Evolutionary conservation across 805 yeast species (phyloP).

Genomic region (Lipomyces starkeyi): DNA sequence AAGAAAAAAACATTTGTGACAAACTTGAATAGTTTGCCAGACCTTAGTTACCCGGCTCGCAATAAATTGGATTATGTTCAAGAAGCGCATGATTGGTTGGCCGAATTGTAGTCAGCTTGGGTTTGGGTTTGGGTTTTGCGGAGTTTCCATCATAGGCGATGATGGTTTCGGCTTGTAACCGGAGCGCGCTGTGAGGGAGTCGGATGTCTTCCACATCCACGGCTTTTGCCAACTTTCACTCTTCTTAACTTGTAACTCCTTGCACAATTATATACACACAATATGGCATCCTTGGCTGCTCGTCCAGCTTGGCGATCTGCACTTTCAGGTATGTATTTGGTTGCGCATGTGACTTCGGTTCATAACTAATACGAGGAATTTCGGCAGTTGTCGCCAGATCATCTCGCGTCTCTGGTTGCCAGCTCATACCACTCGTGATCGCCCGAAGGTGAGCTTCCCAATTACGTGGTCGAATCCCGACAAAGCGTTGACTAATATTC

Average conservation of each 20-base stretch:
- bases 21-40: neutral
- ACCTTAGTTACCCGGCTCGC: neutral
- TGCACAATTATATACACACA: neutral
- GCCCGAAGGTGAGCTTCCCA: conserved; percentile 19
- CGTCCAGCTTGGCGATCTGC: conserved; percentile 24
- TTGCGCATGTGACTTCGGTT: neutral
- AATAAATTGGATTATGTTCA: too few relatives aligned
- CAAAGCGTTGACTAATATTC: neutral
- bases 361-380: neutral
- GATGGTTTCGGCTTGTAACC: too few relatives aligned
- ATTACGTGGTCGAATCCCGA: neutral
- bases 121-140: too few relatives aligned
- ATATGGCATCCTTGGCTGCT: conserved; percentile 14
- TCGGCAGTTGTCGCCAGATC: conserved; percentile 13
- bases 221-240: neutral
- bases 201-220: conserved; percentile 11
- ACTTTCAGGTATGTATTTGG: conserved; percentile 13
- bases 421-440: conserved; percentile 16
- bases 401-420: conserved; percentile 16
- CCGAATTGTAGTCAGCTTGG: too few relatives aligned
- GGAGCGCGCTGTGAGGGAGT: neutral
- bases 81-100: too few relatives aligned
- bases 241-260: too few relatives aligned
- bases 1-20: neutral
- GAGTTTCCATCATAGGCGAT: too few relatives aligned